Percentiles rank a stretch among this genome's conserved stretches.
phyloP scores from a whole-genome alignment of 352 stramenopile species.

The Albugo candida region DNA sequence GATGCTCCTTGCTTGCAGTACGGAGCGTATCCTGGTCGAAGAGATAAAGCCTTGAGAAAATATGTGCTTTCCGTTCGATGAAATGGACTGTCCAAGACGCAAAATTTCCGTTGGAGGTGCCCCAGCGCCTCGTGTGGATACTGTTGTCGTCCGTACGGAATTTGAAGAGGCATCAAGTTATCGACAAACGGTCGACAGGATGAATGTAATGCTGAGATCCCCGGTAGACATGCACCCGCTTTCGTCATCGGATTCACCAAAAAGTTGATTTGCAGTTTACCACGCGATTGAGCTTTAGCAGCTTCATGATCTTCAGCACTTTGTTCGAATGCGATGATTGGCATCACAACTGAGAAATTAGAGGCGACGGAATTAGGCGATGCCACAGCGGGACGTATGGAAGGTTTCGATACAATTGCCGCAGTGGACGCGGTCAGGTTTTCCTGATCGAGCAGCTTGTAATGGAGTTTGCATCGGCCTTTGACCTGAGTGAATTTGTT shows the following conservation, averaged over 20 bases:
- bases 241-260: slow-evolving; percentile 17
- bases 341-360: slow-evolving; percentile 4
- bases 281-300: slow-evolving; percentile 12
- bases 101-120: too few species aligned
- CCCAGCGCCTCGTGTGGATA: too few species aligned
- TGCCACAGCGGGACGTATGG: slow-evolving; percentile 4
- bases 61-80: too few species aligned
- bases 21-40: too few species aligned
- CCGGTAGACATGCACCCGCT: too few species aligned
- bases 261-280: slow-evolving; percentile 41
- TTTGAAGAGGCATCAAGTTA: too few species aligned
- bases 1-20: too few species aligned
- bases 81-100: too few species aligned
- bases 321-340: slow-evolving; percentile 14
- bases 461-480: slow-evolving; percentile 70
- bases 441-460: slow-evolving; percentile 24
- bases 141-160: too few species aligned
- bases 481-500: slow-evolving; percentile 81
- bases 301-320: slow-evolving; percentile 3
- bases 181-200: too few species aligned
- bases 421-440: slow-evolving; percentile 2
- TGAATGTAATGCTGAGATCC: too few species aligned
- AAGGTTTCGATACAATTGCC: slow-evolving; percentile 1
- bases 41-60: too few species aligned
- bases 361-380: slow-evolving; percentile 8